Percentiles rank a stretch among this genome's conserved stretches.
Evolutionary conservation across 768 basidiomycete species (phyloP).

Genomic region (Serendipita indica): DNA sequence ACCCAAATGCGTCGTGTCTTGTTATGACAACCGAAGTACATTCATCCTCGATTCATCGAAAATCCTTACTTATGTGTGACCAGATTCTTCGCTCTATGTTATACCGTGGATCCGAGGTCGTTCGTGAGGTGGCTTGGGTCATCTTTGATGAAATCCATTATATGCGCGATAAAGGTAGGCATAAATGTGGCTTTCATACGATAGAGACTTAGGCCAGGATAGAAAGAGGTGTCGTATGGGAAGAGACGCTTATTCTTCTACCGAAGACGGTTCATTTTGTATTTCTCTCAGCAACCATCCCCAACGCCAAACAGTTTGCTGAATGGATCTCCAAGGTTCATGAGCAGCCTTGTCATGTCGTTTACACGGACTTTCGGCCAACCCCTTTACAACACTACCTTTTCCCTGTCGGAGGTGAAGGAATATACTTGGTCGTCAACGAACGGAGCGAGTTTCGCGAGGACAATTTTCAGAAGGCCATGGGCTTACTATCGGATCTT

Average conservation of each 20-base stretch:
- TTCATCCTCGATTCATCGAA: slow-evolving; percentile 3
- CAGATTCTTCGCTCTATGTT: slow-evolving; percentile 98
- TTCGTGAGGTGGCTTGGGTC: slow-evolving; percentile 99
- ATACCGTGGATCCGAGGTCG: slow-evolving; percentile 95
- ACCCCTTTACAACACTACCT: slow-evolving; percentile 97
- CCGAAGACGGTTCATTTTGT: slow-evolving; percentile 95
- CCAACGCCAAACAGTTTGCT: slow-evolving; percentile 98
- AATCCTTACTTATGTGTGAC: neutral
- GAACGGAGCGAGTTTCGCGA: slow-evolving; percentile 95
- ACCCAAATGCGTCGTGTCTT: slow-evolving; percentile 88
- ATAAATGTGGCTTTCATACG: neutral
- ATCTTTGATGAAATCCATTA: slow-evolving; percentile 99
- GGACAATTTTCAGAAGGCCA: slow-evolving; percentile 94
- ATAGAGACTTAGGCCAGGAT: neutral
- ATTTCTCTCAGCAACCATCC: slow-evolving; percentile 97
- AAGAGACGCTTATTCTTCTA: slow-evolving; percentile 94
- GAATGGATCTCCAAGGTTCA: slow-evolving; percentile 98
- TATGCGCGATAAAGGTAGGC: slow-evolving; percentile 79
- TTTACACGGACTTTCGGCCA: slow-evolving; percentile 97
- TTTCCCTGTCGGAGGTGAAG: slow-evolving; percentile 91
- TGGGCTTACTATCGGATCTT: slow-evolving; percentile 78
- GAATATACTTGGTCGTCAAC: slow-evolving; percentile 96
- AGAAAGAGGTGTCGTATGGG: slow-evolving; percentile 99
- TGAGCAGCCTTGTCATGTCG: slow-evolving; percentile 96
- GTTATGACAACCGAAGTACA: slow-evolving; percentile 98